Conservation (phyloP, 345 rosid species). For the Arabis alpina region DNA sequence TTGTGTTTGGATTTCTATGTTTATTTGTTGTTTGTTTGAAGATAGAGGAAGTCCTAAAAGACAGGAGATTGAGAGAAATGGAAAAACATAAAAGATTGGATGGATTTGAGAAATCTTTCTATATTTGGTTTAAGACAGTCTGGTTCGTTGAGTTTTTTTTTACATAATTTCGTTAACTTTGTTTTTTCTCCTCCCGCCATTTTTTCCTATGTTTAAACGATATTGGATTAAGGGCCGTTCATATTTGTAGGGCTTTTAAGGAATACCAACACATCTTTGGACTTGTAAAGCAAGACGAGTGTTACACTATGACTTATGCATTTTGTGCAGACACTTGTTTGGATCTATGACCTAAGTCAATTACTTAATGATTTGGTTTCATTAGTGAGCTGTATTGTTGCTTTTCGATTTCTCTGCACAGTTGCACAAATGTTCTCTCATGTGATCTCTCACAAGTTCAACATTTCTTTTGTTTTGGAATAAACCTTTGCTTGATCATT, state of each 20-base stretch:
- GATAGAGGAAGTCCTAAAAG: constrained; percentile 41
- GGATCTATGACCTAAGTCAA: background rate
- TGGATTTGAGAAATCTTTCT: constrained; percentile 35
- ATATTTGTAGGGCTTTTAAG: too few species aligned
- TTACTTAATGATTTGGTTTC: background rate
- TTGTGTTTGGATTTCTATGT: constrained; percentile 29
- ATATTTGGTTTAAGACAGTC: constrained; percentile 32
- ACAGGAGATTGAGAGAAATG: constrained; percentile 39
- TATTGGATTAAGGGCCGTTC: background rate
- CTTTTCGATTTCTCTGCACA: background rate
- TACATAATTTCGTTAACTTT: background rate
- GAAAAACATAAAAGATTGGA: constrained; percentile 30
- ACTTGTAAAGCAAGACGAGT: background rate
- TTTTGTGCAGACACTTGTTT: constrained; percentile 1
- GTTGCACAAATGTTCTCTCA: too few species aligned
- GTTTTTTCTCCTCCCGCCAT: constrained; percentile 14
- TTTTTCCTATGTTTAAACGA: constrained; percentile 1
- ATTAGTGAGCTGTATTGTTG: too few species aligned
- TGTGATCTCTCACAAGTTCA: too few species aligned
- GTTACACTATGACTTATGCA: background rate
- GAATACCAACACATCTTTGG: background rate
- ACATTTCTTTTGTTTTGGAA: background rate
- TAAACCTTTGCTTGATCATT: background rate
- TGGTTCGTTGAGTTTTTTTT: constrained; percentile 7
- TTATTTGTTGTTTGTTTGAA: constrained; percentile 27